A percentile compares a stretch with the other conserved stretches of the same genome.
Evolutionary conservation across 164 flowering plant species (phyloP).

Genomic region (Buxus sempervirens): DNA sequence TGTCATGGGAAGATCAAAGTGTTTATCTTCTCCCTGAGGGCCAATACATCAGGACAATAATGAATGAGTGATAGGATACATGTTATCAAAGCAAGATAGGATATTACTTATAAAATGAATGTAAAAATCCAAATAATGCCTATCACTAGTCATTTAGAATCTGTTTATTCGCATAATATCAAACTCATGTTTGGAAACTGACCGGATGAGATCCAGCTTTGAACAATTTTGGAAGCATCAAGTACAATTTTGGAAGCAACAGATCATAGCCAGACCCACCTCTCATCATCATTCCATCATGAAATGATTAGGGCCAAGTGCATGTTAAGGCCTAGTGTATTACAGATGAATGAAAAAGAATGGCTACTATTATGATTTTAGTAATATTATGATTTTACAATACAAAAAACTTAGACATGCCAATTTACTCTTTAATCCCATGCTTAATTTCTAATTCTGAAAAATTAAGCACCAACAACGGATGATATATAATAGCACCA

Average conservation of each 20-base stretch:
- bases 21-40: constrained; percentile 59
- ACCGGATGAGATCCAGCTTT: neutral
- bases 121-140: neutral
- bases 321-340: too few relatives aligned
- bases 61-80: neutral
- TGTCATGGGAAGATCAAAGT: constrained; percentile 61
- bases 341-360: too few relatives aligned
- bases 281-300: neutral
- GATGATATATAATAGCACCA: too few relatives aligned
- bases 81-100: too few relatives aligned
- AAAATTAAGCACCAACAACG: too few relatives aligned
- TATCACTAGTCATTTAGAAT: neutral
- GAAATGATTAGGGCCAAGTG: neutral
- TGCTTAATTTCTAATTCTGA: too few relatives aligned
- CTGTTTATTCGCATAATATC: neutral
- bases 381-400: too few relatives aligned
- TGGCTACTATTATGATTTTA: too few relatives aligned
- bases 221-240: neutral
- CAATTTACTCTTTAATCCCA: too few relatives aligned
- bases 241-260: neutral
- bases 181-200: neutral
- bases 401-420: too few relatives aligned
- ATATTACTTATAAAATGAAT: too few relatives aligned
- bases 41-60: neutral
- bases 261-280: neutral